Conservation (phyloP, 768 basidiomycete species). For the Dendrothele bispora region DNA sequence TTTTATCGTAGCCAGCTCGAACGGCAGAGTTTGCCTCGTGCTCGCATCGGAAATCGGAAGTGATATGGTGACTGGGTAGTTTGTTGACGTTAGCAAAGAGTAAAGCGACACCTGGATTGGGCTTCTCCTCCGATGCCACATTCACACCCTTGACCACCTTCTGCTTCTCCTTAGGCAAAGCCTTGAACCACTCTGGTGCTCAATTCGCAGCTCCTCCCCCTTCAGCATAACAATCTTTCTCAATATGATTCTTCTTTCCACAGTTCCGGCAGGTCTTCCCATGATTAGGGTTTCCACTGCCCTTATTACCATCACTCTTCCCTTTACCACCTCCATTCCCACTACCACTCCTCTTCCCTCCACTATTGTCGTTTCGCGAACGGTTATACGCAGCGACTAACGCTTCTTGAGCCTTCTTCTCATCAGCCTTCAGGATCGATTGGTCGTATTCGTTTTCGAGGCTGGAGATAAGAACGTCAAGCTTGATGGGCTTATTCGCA, state of each 20-base stretch:
- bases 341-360: slow-evolving; percentile 11
- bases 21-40: background rate
- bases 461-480: slow-evolving; percentile 6
- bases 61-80: background rate
- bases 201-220: slow-evolving; percentile 30
- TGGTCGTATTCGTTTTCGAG: background rate
- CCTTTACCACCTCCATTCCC: background rate
- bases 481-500: background rate
- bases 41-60: slow-evolving; percentile 8
- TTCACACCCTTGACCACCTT: slow-evolving; percentile 12
- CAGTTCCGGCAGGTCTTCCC: slow-evolving; percentile 27
- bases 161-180: slow-evolving; percentile 13
- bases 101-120: background rate
- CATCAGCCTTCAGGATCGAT: background rate
- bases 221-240: slow-evolving; percentile 27
- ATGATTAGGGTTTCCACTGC: slow-evolving; percentile 1
- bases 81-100: background rate
- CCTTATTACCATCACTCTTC: background rate
- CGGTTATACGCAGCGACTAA: background rate
- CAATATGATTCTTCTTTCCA: slow-evolving; percentile 9
- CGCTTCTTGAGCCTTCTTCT: background rate
- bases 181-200: slow-evolving; percentile 25
- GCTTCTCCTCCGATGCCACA: slow-evolving; percentile 1
- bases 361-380: no score
- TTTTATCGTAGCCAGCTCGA: slow-evolving; percentile 6